Evolutionary conservation across 129 eudicot genomes (phyloP).

Genomic region (Artemisia argyi): DNA sequence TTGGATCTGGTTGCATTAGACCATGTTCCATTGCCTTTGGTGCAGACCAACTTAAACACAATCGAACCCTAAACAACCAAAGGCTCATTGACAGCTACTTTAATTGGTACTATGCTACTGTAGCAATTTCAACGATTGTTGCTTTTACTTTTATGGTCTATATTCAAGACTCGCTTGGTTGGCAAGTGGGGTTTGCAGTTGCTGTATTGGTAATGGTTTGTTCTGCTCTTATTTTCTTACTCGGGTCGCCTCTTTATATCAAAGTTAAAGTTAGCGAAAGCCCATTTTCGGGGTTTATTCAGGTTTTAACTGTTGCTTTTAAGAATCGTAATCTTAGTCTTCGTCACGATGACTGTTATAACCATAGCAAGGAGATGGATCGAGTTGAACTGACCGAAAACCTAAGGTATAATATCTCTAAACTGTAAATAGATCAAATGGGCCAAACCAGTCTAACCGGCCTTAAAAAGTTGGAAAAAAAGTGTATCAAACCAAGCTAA

Average conservation of each 20-base stretch:
- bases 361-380: conserved; percentile 27
- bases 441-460: background rate
- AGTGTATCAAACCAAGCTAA: background rate
- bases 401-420: conserved; percentile 29
- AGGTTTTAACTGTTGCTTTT: conserved; percentile 42
- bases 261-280: conserved; percentile 33
- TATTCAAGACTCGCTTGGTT: conserved; percentile 52
- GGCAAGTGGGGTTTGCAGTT: conserved; percentile 58
- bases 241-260: conserved; percentile 46
- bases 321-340: conserved; percentile 37
- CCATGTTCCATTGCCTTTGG: conserved; percentile 70
- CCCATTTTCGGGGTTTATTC: conserved; percentile 38
- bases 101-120: conserved; percentile 57
- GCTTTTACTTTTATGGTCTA: conserved; percentile 50
- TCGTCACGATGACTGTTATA: conserved; percentile 25
- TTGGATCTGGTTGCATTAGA: conserved; percentile 61
- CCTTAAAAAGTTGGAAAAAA: background rate
- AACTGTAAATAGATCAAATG: background rate
- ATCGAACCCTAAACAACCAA: conserved; percentile 36
- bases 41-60: conserved; percentile 49
- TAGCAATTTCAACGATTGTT: conserved; percentile 23
- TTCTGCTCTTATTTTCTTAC: conserved; percentile 37
- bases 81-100: conserved; percentile 49
- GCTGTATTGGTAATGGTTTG: conserved; percentile 47
- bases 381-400: conserved; percentile 31